A percentile compares a stretch with the other conserved stretches of the same genome.
These are phyloP conservation scores for Baorangia bicolor DNA, from an alignment of 768 basidiomycete species.

Conservation along the genomic window DNA sequence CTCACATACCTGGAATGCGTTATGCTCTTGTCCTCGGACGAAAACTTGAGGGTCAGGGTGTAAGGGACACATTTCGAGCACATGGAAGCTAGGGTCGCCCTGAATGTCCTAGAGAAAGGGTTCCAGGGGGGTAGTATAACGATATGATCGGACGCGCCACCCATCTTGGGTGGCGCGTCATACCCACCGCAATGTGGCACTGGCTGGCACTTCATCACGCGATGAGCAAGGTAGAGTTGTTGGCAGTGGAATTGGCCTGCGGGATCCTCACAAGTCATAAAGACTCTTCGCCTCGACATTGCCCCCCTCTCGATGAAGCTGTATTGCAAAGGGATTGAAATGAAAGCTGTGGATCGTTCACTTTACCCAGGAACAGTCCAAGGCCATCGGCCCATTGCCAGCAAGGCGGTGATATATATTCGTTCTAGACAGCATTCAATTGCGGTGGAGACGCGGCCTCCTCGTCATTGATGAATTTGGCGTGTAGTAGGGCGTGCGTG, in stretches of 20 bases:
- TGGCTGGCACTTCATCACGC: not conserved
- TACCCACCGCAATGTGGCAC: slow-evolving; percentile 1
- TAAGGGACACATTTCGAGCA: not conserved
- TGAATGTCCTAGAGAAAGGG: not conserved
- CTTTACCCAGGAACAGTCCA: slow-evolving; percentile 2
- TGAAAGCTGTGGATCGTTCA: slow-evolving; percentile 5
- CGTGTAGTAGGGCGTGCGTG: slow-evolving; percentile 7
- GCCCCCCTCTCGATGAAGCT: not conserved
- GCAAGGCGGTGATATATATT: not conserved
- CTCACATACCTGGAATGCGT: not conserved
- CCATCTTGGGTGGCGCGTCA: slow-evolving; percentile 1
- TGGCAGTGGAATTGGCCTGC: not conserved
- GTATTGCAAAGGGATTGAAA: not conserved
- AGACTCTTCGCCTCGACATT: slow-evolving; percentile 1
- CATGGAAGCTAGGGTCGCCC: not conserved
- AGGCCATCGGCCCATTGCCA: not conserved
- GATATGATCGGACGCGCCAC: slow-evolving; percentile 1
- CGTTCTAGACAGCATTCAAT: not conserved
- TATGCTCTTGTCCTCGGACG: not conserved
- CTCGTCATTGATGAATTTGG: slow-evolving; percentile 6
- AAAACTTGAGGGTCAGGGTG: not conserved
- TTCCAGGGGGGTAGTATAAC: slow-evolving; percentile 4
- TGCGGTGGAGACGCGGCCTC: not conserved
- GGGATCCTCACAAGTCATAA: slow-evolving; percentile 1
- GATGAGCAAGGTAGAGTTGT: not conserved